Evolutionary conservation across 352 stramenopile genomes (phyloP).

Genomic region (Globisporangium heterothallicum): DNA sequence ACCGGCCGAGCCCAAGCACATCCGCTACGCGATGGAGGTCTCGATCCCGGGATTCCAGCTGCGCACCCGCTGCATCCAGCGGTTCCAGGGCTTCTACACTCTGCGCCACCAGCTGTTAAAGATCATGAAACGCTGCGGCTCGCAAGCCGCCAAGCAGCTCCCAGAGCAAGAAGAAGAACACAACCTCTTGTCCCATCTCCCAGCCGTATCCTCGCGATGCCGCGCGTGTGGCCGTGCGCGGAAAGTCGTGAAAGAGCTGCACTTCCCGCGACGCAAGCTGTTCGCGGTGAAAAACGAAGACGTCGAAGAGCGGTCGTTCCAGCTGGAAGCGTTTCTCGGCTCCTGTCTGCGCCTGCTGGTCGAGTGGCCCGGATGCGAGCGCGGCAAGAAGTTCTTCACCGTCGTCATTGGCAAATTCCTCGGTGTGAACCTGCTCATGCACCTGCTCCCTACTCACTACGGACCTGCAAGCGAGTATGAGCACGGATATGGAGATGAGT

Average conservation of each 20-base stretch:
- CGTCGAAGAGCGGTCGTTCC: slow-evolving; percentile 34
- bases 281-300: slow-evolving; percentile 41
- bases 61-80: slow-evolving; percentile 40
- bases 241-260: slow-evolving; percentile 27
- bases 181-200: slow-evolving; percentile 5
- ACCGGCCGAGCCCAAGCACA: slow-evolving; percentile 37
- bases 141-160: too few relatives aligned
- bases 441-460: slow-evolving; percentile 11
- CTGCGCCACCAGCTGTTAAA: slow-evolving; percentile 47
- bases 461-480: slow-evolving; percentile 1
- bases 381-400: slow-evolving; percentile 36
- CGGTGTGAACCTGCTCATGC: slow-evolving; percentile 34
- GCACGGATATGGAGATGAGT: too few relatives aligned
- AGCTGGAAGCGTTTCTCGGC: slow-evolving; percentile 50
- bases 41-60: slow-evolving; percentile 35
- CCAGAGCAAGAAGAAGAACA: slow-evolving; percentile 13
- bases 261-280: slow-evolving; percentile 53
- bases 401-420: slow-evolving; percentile 48
- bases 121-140: slow-evolving; percentile 33
- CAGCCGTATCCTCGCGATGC: slow-evolving; percentile 25
- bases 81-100: slow-evolving; percentile 50
- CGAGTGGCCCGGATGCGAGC: slow-evolving; percentile 41
- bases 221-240: slow-evolving; percentile 29
- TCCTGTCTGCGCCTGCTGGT: slow-evolving; percentile 29
- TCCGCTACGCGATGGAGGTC: slow-evolving; percentile 69